Evolutionary conservation across 2,329 filamentous ascomycete genomes (phyloP).

Genomic region (Diaporthe vexans): DNA sequence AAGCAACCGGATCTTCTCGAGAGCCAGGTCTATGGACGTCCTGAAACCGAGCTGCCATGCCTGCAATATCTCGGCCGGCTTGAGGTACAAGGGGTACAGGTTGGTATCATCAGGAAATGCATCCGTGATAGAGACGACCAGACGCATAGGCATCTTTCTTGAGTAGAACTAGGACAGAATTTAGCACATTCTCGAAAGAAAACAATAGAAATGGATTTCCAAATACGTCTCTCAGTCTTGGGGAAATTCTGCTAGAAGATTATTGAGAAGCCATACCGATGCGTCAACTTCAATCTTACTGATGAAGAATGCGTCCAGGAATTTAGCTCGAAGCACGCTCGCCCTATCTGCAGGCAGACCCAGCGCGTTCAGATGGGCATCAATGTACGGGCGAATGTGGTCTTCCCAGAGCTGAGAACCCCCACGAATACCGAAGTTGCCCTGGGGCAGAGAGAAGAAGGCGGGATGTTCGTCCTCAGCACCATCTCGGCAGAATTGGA

Average conservation of each 20-base stretch:
- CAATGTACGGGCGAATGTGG: background rate
- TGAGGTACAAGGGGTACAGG: background rate
- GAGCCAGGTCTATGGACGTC: background rate
- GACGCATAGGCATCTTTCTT: background rate
- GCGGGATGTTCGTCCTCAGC: background rate
- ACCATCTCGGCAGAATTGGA: background rate
- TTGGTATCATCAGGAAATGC: background rate
- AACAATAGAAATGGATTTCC: background rate
- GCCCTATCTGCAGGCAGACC: background rate
- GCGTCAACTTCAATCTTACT: background rate
- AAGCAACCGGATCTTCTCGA: background rate
- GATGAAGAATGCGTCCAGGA: background rate
- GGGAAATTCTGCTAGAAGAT: background rate
- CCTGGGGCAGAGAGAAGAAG: constrained; percentile 6
- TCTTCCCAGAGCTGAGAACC: constrained; percentile 15
- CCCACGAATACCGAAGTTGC: constrained; percentile 4
- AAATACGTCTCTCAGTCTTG: background rate
- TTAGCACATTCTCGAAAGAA: background rate
- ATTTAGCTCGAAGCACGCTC: background rate
- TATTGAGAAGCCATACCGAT: background rate
- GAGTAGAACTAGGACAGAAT: background rate
- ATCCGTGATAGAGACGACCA: background rate
- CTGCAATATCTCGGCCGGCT: background rate
- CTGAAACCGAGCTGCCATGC: background rate
- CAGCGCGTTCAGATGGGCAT: background rate